Percentiles rank a stretch among this genome's conserved stretches.
Conservation (phyloP, 768 basidiomycete genomes). For the Cytidiella melzeri region DNA sequence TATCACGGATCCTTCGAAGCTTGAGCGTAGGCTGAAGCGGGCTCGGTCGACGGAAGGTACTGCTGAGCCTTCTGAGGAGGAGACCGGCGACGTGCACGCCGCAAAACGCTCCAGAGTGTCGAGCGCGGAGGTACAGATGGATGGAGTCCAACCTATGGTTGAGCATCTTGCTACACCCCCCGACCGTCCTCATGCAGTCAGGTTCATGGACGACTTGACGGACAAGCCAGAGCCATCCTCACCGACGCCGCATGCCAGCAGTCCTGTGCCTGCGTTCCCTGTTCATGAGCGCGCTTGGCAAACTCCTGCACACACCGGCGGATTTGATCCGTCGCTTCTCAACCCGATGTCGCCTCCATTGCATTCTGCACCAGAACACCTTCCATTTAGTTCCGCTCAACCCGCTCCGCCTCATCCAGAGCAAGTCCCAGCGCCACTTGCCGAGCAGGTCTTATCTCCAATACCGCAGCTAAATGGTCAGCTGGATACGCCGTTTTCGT, state of each 20-base stretch:
- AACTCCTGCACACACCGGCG: conserved; percentile 27
- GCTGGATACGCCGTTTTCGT: too few relatives aligned
- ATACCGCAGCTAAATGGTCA: too few relatives aligned
- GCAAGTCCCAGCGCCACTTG: background rate
- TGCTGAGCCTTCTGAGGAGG: conserved; percentile 48
- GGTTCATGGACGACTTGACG: conserved; percentile 38
- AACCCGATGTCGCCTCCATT: conserved; percentile 40
- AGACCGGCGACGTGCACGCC: conserved; percentile 39
- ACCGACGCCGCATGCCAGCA: conserved; percentile 7
- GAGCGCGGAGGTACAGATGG: conserved; percentile 19
- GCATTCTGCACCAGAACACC: conserved; percentile 6
- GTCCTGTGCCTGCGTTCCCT: conserved; percentile 2
- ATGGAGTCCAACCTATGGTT: conserved; percentile 46
- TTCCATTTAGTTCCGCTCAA: background rate
- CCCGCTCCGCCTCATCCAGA: background rate
- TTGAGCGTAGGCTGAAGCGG: conserved; percentile 73
- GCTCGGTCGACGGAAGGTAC: conserved; percentile 54
- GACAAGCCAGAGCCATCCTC: conserved; percentile 11
- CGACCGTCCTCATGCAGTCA: conserved; percentile 36
- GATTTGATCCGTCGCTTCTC: conserved; percentile 47
- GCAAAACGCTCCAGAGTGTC: conserved; percentile 52
- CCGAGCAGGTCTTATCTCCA: too few relatives aligned
- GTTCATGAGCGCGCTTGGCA: conserved; percentile 1
- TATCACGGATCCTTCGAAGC: conserved; percentile 63
- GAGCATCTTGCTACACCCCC: conserved; percentile 25